Base-by-base conservation (phyloP, 2,329 filamentous ascomycete genomes). In the Talaromyces marneffei region DNA sequence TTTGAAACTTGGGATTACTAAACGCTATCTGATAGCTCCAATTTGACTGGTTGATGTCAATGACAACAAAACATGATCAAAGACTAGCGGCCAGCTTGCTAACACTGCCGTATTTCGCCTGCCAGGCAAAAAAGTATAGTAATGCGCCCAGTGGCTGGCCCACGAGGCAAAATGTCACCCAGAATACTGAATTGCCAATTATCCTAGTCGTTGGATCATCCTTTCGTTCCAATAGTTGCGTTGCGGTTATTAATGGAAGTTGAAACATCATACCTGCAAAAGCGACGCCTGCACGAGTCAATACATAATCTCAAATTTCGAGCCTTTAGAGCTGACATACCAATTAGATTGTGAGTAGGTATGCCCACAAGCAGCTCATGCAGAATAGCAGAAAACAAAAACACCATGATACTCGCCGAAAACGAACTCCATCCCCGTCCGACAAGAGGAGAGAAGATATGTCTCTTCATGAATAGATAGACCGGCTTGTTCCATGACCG, bases 51-150 rank as follows among this genome's bases (percentile, higher is more conserved):
- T 27, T 29, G n/a, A 14, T 37, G 25, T 48, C 25, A 20, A 18
- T n/a, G 40, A n/a, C 14, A 27, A 27, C 40, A 20, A 39, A 50
- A 23, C 29, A 48, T 23, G 6, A 52, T 27, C 27, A 20, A 44
- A 39, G 37, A 18, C 9, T 48, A 5, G 56, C 7, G 4, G 63
- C 31, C 65, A 70, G 67, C 53, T 70, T 72, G 65, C 79, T 90
- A 23, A 92, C 88, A 69, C 88, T 92, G 12, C 94, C 94, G 72
- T 96, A 97, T 79, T 97, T 97, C 60, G 91, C 91, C 77, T 97
- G 93, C 93, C 94, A 99, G 1, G 92, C 92, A 73, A 97, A 97
- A 75, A 97, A 99, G 75, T 99, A 99, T 73, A 96, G 82, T 63
- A 99, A 79, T 0, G 91, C 92, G 1, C 91, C 94, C 68, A 97